phyloP scores from a whole-genome alignment of 2,329 filamentous ascomycete species.

The Alternaria sp. region DNA sequence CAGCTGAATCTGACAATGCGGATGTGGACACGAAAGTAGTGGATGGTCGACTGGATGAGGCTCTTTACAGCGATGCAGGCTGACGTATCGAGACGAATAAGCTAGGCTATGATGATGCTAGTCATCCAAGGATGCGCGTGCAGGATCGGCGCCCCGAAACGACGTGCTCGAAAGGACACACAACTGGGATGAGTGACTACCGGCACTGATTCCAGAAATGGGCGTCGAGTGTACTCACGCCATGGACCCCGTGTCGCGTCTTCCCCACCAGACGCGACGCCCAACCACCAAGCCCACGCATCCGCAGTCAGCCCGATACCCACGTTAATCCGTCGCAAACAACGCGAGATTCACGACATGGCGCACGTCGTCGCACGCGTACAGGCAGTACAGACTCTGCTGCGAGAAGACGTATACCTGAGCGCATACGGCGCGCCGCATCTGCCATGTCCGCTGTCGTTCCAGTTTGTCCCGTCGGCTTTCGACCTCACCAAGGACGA shows the following conservation, averaged over 20 bases:
- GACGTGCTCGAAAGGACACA: neutral
- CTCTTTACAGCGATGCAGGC: neutral
- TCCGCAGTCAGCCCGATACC: neutral
- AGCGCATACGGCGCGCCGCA: slow-evolving; percentile 3
- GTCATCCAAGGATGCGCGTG: neutral
- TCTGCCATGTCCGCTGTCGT: slow-evolving; percentile 10
- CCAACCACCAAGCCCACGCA: neutral
- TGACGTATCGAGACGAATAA: neutral
- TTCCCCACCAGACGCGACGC: slow-evolving; percentile 7
- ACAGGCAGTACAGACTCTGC: slow-evolving; percentile 8
- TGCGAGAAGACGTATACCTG: slow-evolving; percentile 14
- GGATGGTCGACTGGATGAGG: slow-evolving; percentile 3
- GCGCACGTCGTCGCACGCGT: slow-evolving; percentile 6
- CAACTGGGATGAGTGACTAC: slow-evolving; percentile 5
- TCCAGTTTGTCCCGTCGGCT: slow-evolving; percentile 36
- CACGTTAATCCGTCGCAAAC: neutral
- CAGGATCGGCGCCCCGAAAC: neutral
- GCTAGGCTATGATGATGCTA: neutral
- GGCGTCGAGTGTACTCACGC: slow-evolving; percentile 5
- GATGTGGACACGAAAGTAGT: neutral
- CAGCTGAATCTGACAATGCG: neutral
- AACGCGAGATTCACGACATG: neutral
- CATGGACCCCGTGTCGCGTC: slow-evolving; percentile 23
- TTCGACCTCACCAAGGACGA: slow-evolving; percentile 48
- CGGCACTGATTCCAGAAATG: neutral